A percentile compares a stretch with the other conserved stretches of the same genome.
phyloP scores from a whole-genome alignment of 106 monocot genomes.

The Gastrodia elata region DNA sequence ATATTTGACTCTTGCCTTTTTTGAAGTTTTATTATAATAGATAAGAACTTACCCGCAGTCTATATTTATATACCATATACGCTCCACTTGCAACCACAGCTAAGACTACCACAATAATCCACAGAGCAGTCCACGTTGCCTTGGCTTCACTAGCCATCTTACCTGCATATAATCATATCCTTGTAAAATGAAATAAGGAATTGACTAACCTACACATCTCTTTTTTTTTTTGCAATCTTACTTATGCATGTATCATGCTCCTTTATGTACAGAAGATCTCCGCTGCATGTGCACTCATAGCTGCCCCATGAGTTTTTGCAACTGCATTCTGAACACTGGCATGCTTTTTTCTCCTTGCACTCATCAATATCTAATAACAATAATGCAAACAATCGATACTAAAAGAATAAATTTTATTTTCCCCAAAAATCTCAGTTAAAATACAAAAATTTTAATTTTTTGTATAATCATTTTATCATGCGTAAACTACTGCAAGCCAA shows the following conservation, averaged over 20 bases:
- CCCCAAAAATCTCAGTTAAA: too few relatives aligned
- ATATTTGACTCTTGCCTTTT: background rate
- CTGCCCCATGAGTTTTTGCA: slow-evolving; percentile 67
- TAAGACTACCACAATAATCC: slow-evolving; percentile 55
- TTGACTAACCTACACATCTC: background rate
- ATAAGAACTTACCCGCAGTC: slow-evolving; percentile 66
- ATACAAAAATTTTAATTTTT: too few relatives aligned
- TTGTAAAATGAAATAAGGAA: slow-evolving; percentile 9
- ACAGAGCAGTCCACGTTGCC: slow-evolving; percentile 63
- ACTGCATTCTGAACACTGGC: slow-evolving; percentile 70
- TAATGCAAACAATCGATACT: background rate
- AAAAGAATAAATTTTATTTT: background rate
- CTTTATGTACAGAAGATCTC: slow-evolving; percentile 63
- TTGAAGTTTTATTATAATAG: background rate
- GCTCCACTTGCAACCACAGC: slow-evolving; percentile 47
- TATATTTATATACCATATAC: slow-evolving; percentile 85
- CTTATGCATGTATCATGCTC: slow-evolving; percentile 79
- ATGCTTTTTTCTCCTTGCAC: slow-evolving; percentile 66
- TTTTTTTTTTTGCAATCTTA: slow-evolving; percentile 9
- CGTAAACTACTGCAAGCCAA: background rate
- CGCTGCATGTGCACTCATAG: slow-evolving; percentile 60
- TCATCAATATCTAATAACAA: slow-evolving; percentile 51
- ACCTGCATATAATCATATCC: slow-evolving; percentile 36
- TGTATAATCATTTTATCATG: background rate
- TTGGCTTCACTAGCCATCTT: slow-evolving; percentile 51